Base-by-base conservation (phyloP, 2,329 filamentous ascomycete species). In the Torrubiella hemipterigena region DNA sequence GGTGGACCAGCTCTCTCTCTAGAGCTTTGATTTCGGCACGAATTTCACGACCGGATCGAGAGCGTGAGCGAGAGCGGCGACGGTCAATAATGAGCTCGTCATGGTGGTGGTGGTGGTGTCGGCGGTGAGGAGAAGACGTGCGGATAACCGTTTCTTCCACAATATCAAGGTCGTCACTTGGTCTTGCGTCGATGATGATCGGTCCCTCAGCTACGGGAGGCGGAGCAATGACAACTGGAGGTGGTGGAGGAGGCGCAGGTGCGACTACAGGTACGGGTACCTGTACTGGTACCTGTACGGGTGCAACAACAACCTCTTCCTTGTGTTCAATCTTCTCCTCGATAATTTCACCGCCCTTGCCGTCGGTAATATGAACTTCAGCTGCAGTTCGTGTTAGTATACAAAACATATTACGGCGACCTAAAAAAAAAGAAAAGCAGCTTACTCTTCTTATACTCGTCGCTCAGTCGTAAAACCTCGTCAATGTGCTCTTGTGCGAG, bases 401-500 rank as follows among this genome's bases (percentile, higher is more conserved):
- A n/a, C n/a, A n/a, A n/a, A n/a, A n/a, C n/a, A n/a, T n/a, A n/a
- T n/a, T n/a, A n/a, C n/a, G n/a, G n/a, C n/a, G n/a, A n/a, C n/a
- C n/a, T n/a, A n/a, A n/a, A n/a, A n/a, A n/a, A n/a, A n/a, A n/a
- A 13, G 17, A 14, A 12, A 10, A 3, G 14, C 12, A 3, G 12
- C 63, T 47, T 45, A 72, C 69, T 63, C 48, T 70, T 69, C 49
- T 69, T 77, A 56, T 84, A 86, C 19, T 80, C 75, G 46, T 86
- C 81, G 54, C 84, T 93, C 30, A 86, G 64, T 46, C 75, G 79
- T 45, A 95, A 81, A 27, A 95, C 67, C 46, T 93, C 81, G 44
- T 95, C 86, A 40, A 95, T 95, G 45, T 94, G 85, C 13, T 89
- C 76, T 45, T 93, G 87, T 12, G 84, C 82, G 5, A 96, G 67